Conservation (phyloP, 768 basidiomycete species). For the Pulveroboletus sp. region DNA sequence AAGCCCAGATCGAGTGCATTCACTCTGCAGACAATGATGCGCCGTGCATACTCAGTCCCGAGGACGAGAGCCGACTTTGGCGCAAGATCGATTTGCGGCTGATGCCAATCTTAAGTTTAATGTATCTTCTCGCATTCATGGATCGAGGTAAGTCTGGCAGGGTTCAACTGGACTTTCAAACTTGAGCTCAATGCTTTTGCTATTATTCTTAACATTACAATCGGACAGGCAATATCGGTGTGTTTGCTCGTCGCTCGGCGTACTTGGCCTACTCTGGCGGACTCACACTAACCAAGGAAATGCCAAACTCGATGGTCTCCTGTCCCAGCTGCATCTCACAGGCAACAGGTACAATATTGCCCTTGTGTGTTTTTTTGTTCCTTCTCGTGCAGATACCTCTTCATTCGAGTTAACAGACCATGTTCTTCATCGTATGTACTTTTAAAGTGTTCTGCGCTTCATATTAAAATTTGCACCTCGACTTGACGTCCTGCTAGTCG, state of each 20-base stretch:
- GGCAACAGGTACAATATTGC: constrained; percentile 65
- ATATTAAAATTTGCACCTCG: background rate
- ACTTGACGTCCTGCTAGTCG: constrained; percentile 7
- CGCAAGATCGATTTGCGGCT: constrained; percentile 54
- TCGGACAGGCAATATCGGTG: constrained; percentile 52
- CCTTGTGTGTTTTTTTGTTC: constrained; percentile 37
- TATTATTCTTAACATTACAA: background rate
- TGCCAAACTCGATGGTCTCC: constrained; percentile 61
- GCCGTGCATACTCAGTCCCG: constrained; percentile 15
- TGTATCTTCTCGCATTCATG: constrained; percentile 62
- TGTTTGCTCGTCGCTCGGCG: background rate
- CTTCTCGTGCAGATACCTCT: background rate
- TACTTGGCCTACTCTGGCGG: background rate
- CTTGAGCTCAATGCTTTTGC: background rate
- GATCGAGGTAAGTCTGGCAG: constrained; percentile 45
- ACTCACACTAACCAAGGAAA: constrained; percentile 38
- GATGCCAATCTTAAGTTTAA: constrained; percentile 53
- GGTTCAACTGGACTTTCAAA: no score
- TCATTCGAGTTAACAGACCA: constrained; percentile 40
- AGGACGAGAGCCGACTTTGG: constrained; percentile 51
- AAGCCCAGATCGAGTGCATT: background rate
- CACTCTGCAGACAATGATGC: background rate
- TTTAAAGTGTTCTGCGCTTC: background rate
- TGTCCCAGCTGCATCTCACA: constrained; percentile 48
- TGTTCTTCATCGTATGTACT: constrained; percentile 62